Base-by-base conservation (phyloP, 352 stramenopile genomes). In the Globisporangium splendens region DNA sequence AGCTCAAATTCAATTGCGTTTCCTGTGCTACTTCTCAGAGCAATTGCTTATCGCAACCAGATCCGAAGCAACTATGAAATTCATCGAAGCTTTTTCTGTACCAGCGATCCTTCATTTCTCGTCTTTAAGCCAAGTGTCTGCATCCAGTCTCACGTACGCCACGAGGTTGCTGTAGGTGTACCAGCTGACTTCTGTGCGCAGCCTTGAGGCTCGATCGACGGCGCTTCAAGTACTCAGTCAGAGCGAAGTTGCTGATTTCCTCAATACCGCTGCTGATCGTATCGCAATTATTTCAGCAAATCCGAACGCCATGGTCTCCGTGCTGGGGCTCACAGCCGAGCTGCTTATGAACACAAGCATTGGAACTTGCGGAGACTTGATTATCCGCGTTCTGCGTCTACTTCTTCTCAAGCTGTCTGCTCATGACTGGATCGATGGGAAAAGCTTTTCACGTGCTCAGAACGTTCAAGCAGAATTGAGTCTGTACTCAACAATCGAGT, bases 1-100 rank as follows among this genome's bases (percentile, higher is more conserved):
- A 38, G 10, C 20, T 46, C 2, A 20, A 4, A 33, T n/a, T 12
- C 33, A 20, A 11, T n/a, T 60, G 35, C 42, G 38, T 12, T 60
- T 65, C 17, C 22, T 65, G 3, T 65, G 59, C 14, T 44, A 59
- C n/a, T 56, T 56, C 14, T 35, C 33, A 28, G 56, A 62, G 41
- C 56, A 62, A 43, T 13, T 43, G 42, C 33, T 55, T 14, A 21
- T 31, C 35, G 4, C n/a, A 35, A 51, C 21, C 6, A 13, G 13
- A 0, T 22, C 41, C 39, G 20, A 14, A 22, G 8, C 21, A 20
- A 21, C 28, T 15, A 5, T 13, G 10, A 10, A 43, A 10, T 39
- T 60, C 38, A 1, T 47, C 6, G 21, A 51, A 38, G 24, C 20
- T n/a, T 0, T 59, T 6, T 47, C 49, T 15, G 20, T 59, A 13